Conservation (phyloP, 768 basidiomycete genomes). For the Boletus subparvulus region DNA sequence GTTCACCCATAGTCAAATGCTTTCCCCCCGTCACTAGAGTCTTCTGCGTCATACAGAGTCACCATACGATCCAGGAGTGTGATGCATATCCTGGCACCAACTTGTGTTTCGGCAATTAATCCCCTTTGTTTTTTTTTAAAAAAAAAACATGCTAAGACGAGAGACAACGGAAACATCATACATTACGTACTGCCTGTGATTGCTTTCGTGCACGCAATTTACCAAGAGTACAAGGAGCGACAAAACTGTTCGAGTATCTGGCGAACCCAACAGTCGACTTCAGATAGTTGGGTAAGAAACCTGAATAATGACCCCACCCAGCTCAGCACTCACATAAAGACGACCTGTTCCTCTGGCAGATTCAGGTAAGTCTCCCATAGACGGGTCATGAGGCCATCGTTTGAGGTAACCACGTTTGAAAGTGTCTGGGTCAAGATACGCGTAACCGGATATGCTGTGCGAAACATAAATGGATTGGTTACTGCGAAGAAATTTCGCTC, state of each 20-base stretch:
- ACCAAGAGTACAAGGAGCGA: slow-evolving; percentile 68
- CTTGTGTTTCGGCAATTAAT: slow-evolving; percentile 50
- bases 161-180: slow-evolving; percentile 6
- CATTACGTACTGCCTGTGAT: slow-evolving; percentile 51
- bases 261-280: slow-evolving; percentile 62
- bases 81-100: slow-evolving; percentile 66
- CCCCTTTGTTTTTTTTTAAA: slow-evolving; percentile 31
- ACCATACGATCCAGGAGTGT: slow-evolving; percentile 71
- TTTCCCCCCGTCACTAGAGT: slow-evolving; percentile 59
- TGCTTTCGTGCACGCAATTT: slow-evolving; percentile 65
- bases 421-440: slow-evolving; percentile 74
- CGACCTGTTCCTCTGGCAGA: slow-evolving; percentile 68
- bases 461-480: not conserved
- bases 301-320: not conserved
- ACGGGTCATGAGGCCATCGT: slow-evolving; percentile 52
- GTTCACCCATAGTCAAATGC: slow-evolving; percentile 77
- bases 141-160: not conserved
- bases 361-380: slow-evolving; percentile 67
- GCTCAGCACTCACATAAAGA: slow-evolving; percentile 62
- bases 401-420: slow-evolving; percentile 81
- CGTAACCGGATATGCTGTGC: slow-evolving; percentile 58
- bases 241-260: slow-evolving; percentile 59
- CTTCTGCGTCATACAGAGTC: slow-evolving; percentile 64
- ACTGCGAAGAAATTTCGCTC: slow-evolving; percentile 20
- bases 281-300: slow-evolving; percentile 8